Evolutionary conservation across 805 yeast species (phyloP).

Genomic region (Wilhelminamyces savonicus): DNA sequence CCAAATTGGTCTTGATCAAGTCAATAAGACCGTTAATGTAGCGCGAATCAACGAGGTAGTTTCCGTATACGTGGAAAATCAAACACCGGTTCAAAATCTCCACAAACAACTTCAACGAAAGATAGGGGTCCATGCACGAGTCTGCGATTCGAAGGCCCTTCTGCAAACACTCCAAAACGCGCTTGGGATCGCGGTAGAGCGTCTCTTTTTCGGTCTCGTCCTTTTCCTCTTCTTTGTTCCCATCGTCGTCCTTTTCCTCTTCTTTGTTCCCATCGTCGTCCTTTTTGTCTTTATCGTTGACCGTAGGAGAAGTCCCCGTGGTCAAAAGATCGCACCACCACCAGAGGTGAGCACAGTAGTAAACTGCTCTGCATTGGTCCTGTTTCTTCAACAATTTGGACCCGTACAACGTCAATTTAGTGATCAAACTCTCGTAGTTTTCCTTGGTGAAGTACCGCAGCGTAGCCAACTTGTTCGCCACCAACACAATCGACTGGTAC

Average conservation of each 20-base stretch:
- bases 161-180: slow-evolving; percentile 88
- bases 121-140: slow-evolving; percentile 77
- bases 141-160: slow-evolving; percentile 87
- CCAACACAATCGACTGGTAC: slow-evolving; percentile 41
- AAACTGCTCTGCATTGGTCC: slow-evolving; percentile 91
- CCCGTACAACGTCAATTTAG: slow-evolving; percentile 81
- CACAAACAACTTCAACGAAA: slow-evolving; percentile 75
- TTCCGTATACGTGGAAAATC: slow-evolving; percentile 80
- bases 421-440: slow-evolving; percentile 74
- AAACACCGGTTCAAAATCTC: slow-evolving; percentile 85
- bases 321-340: slow-evolving; percentile 65
- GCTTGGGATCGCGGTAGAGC: slow-evolving; percentile 45
- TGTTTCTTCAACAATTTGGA: slow-evolving; percentile 85
- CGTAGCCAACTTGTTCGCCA: slow-evolving; percentile 39
- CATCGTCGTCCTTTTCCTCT: slow-evolving; percentile 1
- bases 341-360: slow-evolving; percentile 87
- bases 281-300: slow-evolving; percentile 11
- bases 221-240: slow-evolving; percentile 29
- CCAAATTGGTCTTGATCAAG: slow-evolving; percentile 63
- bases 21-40: slow-evolving; percentile 85
- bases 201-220: slow-evolving; percentile 2
- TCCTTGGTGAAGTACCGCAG: slow-evolving; percentile 48
- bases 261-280: slow-evolving; percentile 19
- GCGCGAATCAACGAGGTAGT: slow-evolving; percentile 58
- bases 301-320: slow-evolving; percentile 22